These are phyloP conservation scores for Strobilomyces dryophilus DNA, from an alignment of 768 basidiomycete species.

Conservation along the genomic window DNA sequence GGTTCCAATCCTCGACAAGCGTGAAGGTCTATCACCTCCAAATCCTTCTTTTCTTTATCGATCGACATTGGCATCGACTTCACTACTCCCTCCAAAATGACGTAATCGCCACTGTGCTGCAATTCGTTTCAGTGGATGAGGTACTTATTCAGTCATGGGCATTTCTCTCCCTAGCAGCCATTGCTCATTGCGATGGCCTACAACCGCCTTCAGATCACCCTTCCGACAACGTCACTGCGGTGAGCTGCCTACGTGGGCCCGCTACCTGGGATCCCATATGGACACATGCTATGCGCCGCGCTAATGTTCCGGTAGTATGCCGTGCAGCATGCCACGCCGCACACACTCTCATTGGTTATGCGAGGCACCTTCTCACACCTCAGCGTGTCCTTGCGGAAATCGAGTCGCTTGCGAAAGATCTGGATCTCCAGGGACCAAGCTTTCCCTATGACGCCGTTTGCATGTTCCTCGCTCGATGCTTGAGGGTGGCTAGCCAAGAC, in stretches of 20 bases:
- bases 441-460: conserved; percentile 90
- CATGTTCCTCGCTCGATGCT: conserved; percentile 64
- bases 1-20: conserved; percentile 27
- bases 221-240: neutral
- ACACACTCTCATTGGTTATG: conserved; percentile 46
- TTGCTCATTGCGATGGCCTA: conserved; percentile 50
- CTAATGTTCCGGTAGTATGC: conserved; percentile 62
- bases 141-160: conserved; percentile 74
- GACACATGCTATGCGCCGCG: conserved; percentile 75
- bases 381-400: conserved; percentile 67
- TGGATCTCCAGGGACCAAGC: conserved; percentile 87
- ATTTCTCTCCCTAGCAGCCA: conserved; percentile 73
- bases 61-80: conserved; percentile 67
- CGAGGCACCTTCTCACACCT: conserved; percentile 43
- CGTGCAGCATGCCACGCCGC: conserved; percentile 78
- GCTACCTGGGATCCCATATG: conserved; percentile 79
- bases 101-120: conserved; percentile 52
- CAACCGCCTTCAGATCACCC: conserved; percentile 3
- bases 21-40: conserved; percentile 58
- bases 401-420: conserved; percentile 72
- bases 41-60: conserved; percentile 78
- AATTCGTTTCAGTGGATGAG: conserved; percentile 64
- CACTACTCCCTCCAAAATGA: conserved; percentile 54
- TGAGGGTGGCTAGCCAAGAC: conserved; percentile 74
- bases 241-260: conserved; percentile 11